A percentile compares a stretch with the other conserved stretches of the same genome.
These are phyloP conservation scores for Metschnikowia matae DNA, from an alignment of 805 yeast genomes.

Conservation along the genomic window DNA sequence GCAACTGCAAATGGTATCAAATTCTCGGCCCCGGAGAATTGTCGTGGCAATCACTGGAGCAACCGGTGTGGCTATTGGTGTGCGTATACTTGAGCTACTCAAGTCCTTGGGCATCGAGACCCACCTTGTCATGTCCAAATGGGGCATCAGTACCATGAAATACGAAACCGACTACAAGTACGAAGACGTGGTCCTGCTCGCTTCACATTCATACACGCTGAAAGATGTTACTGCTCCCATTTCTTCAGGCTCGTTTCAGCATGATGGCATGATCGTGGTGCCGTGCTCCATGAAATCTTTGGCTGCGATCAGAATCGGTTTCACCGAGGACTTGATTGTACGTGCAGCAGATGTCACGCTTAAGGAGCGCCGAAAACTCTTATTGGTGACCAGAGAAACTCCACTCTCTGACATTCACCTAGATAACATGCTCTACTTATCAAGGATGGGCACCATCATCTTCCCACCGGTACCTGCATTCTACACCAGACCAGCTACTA, in stretches of 20 bases:
- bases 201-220: slow-evolving; percentile 17
- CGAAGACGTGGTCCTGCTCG: slow-evolving; percentile 15
- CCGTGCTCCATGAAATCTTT: slow-evolving; percentile 28
- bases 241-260: slow-evolving; percentile 25
- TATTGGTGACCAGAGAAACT: slow-evolving; percentile 24
- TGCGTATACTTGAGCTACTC: slow-evolving; percentile 19
- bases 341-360: slow-evolving; percentile 28
- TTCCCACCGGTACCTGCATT: slow-evolving; percentile 28
- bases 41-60: slow-evolving; percentile 28
- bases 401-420: slow-evolving; percentile 25
- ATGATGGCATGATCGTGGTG: slow-evolving; percentile 28
- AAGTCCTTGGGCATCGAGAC: slow-evolving; percentile 18
- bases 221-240: slow-evolving; percentile 25
- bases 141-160: slow-evolving; percentile 27
- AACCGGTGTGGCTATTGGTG: slow-evolving; percentile 22
- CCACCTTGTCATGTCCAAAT: slow-evolving; percentile 24
- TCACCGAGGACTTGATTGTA: slow-evolving; percentile 23
- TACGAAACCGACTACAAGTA: slow-evolving; percentile 22
- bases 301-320: slow-evolving; percentile 24
- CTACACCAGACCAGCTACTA: slow-evolving; percentile 16
- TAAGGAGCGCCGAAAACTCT: slow-evolving; percentile 21
- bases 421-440: slow-evolving; percentile 22
- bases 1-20: background rate
- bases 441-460: slow-evolving; percentile 19
- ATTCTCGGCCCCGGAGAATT: slow-evolving; percentile 16